Conservation (phyloP, 108 stramenopile species). For the Seminavis robusta region DNA sequence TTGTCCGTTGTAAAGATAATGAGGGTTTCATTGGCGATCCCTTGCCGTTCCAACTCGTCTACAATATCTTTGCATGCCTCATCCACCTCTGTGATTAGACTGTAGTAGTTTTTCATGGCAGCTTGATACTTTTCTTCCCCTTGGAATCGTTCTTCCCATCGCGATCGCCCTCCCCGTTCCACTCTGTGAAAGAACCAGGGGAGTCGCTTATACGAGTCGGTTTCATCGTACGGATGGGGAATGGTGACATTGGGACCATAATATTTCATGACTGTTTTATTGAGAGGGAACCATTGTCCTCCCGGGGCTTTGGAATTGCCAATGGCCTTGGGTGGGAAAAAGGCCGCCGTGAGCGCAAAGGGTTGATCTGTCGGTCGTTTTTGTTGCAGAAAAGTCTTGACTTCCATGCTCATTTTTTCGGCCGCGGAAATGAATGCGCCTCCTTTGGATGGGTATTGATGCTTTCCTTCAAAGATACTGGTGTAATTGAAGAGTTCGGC, state of each 20-base stretch:
- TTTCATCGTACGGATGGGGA: constrained; percentile 42
- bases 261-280: no score
- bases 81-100: constrained; percentile 67
- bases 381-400: constrained; percentile 42
- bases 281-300: no score
- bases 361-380: constrained; percentile 44
- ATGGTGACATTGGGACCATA: constrained; percentile 55
- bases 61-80: constrained; percentile 40
- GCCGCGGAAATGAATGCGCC: constrained; percentile 12
- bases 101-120: constrained; percentile 71
- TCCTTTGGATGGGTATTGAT: background rate
- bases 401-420: constrained; percentile 50
- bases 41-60: constrained; percentile 44
- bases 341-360: constrained; percentile 63
- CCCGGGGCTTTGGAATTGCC: constrained; percentile 9
- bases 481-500: background rate
- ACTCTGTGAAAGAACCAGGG: constrained; percentile 45
- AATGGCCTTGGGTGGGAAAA: constrained; percentile 69
- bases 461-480: constrained; percentile 12
- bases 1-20: constrained; percentile 77
- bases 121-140: constrained; percentile 49
- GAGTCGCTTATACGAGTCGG: constrained; percentile 18
- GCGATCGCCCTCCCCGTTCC: constrained; percentile 40
- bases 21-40: constrained; percentile 48
- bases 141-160: constrained; percentile 50